Evolutionary conservation across 257 asterid genomes (phyloP), one percentile per base, ranked within the genome.

Genomic region (Rehmannia glutinosa): DNA sequence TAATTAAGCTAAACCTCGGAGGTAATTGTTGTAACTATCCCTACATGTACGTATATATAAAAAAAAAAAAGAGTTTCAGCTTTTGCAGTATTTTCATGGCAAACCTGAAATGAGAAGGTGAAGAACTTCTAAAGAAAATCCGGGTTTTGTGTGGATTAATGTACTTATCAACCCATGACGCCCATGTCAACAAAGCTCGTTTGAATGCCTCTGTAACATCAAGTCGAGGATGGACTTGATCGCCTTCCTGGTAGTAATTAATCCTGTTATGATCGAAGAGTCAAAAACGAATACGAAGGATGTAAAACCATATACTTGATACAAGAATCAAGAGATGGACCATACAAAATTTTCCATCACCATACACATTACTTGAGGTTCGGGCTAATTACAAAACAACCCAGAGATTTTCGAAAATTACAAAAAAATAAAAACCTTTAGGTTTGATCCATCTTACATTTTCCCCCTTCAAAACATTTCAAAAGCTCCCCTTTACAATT

Each of bases 81-180:
- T 39, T 54, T 17, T 20, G 20, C 30, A 20, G 15, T 45, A 32
- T 42, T 30, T 23, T 24, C n/a, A 38, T 21, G 46, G 24, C 69
- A 41, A 62, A 91, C 98, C 94, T 92, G 97, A 88, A 93, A 85
- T 93, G 99, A 43, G 99, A 84, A 45, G 97, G 99, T 8, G 99
- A 81, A 64, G 95, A 88, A 68, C 96, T 94, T 74, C 97, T 76
- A 76, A 88, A 94, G 92, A 88, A 91, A 56, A 91, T 80, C 42
- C 68, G 83, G 6, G 99, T 85, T 82, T 70, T 82, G 62, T 20
- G 78, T 47, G 91, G 92, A 62, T 80, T 83, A 13, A 94, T 80
- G 87, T 81, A 9, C 69, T 77, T 85, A 60, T 94, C 96, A 3
- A 87, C 79, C 99, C 99, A 94, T 0, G 84, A 81, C 0, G 88